A percentile compares a stretch with the other conserved stretches of the same genome.
phyloP scores from a whole-genome alignment of 78 protist species.

The Dictyostelium capitatum region DNA sequence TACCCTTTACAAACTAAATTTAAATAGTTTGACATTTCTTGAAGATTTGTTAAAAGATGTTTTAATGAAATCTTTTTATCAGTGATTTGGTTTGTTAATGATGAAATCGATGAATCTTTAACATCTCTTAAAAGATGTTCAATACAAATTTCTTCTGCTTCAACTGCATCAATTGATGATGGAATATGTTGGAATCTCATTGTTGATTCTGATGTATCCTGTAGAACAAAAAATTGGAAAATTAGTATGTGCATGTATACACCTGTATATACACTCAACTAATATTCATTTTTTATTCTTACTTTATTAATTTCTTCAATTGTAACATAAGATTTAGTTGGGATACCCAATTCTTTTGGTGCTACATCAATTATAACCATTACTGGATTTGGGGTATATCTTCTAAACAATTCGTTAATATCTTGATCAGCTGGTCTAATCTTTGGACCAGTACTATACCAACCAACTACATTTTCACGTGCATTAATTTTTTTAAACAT shows the following conservation, averaged over 20 bases:
- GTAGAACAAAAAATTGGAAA: background rate
- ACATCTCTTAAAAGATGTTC: slow-evolving; percentile 98
- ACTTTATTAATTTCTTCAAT: slow-evolving; percentile 94
- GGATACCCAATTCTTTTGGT: slow-evolving; percentile 88
- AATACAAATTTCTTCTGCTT: slow-evolving; percentile 99
- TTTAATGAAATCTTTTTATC: slow-evolving; percentile 86
- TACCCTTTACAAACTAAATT: slow-evolving; percentile 69
- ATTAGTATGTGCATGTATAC: too few relatives aligned
- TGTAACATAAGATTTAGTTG: slow-evolving; percentile 93
- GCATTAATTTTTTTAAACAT: slow-evolving; percentile 98
- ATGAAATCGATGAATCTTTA: slow-evolving; percentile 93
- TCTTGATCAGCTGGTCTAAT: slow-evolving; percentile 93
- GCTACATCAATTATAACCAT: slow-evolving; percentile 93
- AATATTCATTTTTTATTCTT: background rate
- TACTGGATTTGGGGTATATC: slow-evolving; percentile 92
- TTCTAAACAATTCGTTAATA: slow-evolving; percentile 92
- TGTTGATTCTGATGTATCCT: slow-evolving; percentile 86
- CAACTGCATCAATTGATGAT: slow-evolving; percentile 93
- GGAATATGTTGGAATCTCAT: slow-evolving; percentile 94
- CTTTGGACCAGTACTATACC: slow-evolving; percentile 99
- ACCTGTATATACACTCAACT: background rate
- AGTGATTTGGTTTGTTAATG: slow-evolving; percentile 85
- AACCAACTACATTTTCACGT: slow-evolving; percentile 96
- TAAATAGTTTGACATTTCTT: slow-evolving; percentile 72
- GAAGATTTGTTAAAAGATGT: slow-evolving; percentile 42